A percentile compares a stretch with the other conserved stretches of the same genome.
Conservation (phyloP, 768 basidiomycete species). For the Lactarius vividus region DNA sequence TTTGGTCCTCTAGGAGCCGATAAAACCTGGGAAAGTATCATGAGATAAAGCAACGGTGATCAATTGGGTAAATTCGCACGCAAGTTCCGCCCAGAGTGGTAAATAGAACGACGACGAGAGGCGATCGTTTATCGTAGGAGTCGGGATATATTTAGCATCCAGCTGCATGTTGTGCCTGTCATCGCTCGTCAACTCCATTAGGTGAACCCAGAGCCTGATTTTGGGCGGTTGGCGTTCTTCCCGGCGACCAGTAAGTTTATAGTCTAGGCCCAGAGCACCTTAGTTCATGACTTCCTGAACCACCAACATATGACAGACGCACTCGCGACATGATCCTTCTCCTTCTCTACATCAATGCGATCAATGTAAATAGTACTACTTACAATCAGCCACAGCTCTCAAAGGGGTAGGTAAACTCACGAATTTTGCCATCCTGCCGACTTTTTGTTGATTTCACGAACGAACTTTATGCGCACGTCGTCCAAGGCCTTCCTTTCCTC, state of each 20-base stretch:
- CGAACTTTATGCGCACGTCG: constrained; percentile 2
- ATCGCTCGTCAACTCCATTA: constrained; percentile 14
- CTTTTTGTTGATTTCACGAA: constrained; percentile 10
- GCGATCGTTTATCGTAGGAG: constrained; percentile 10
- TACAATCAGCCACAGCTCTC: background rate
- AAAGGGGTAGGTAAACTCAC: constrained; percentile 1
- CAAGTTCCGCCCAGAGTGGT: background rate
- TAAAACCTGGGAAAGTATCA: constrained; percentile 3
- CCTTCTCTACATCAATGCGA: background rate
- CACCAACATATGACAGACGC: background rate
- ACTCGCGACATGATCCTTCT: background rate
- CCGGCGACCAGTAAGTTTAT: constrained; percentile 13
- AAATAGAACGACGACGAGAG: constrained; percentile 4
- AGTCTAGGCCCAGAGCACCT: constrained; percentile 1
- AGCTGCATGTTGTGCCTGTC: constrained; percentile 19
- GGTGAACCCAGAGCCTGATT: constrained; percentile 6
- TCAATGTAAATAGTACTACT: constrained; percentile 1
- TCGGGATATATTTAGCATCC: constrained; percentile 11
- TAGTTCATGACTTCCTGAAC: background rate
- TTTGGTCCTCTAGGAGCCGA: constrained; percentile 22
- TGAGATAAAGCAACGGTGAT: background rate
- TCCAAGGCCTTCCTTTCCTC: background rate
- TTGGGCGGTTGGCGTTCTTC: background rate
- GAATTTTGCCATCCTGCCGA: background rate
- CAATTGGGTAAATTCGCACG: constrained; percentile 1